These are phyloP conservation scores for Saccharomycopsis sp. DNA, from an alignment of 805 yeast species.

Conservation along the genomic window DNA sequence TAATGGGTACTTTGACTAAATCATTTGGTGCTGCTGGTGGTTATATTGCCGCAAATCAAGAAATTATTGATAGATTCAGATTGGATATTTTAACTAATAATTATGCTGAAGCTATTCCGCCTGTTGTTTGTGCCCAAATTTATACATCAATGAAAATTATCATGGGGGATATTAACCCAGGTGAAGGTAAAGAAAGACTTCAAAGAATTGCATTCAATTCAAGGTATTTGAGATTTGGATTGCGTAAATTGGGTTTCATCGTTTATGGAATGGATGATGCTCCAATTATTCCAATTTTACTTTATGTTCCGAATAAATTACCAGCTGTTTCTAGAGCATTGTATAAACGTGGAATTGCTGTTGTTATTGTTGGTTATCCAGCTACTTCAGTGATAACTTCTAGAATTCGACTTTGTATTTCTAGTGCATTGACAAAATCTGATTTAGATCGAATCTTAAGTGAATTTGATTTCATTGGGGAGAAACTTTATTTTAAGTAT, in stretches of 20 bases:
- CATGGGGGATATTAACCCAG: slow-evolving; percentile 76
- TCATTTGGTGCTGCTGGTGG: slow-evolving; percentile 99
- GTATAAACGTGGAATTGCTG: slow-evolving; percentile 76
- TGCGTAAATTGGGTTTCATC: slow-evolving; percentile 88
- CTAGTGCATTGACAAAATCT: slow-evolving; percentile 86
- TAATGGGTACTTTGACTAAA: slow-evolving; percentile 97
- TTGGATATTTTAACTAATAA: slow-evolving; percentile 62
- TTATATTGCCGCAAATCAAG: slow-evolving; percentile 73
- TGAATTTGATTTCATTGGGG: slow-evolving; percentile 73
- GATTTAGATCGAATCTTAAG: slow-evolving; percentile 79
- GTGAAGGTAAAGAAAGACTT: slow-evolving; percentile 88
- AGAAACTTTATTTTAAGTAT: slow-evolving; percentile 56
- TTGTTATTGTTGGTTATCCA: slow-evolving; percentile 95
- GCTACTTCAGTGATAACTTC: slow-evolving; percentile 90
- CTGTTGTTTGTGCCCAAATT: slow-evolving; percentile 87
- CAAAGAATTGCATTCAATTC: slow-evolving; percentile 94
- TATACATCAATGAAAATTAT: slow-evolving; percentile 72
- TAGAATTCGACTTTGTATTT: slow-evolving; percentile 88
- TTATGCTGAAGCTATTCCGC: slow-evolving; percentile 83
- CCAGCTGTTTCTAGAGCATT: slow-evolving; percentile 83
- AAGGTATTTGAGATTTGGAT: slow-evolving; percentile 82
- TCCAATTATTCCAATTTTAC: slow-evolving; percentile 85
- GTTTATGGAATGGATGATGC: slow-evolving; percentile 94
- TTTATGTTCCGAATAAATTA: slow-evolving; percentile 91
- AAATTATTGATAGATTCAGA: slow-evolving; percentile 67